Percentiles rank a stretch among this genome's conserved stretches.
Evolutionary conservation across 768 basidiomycete genomes (phyloP).

Genomic region (Termitomyces sp.): DNA sequence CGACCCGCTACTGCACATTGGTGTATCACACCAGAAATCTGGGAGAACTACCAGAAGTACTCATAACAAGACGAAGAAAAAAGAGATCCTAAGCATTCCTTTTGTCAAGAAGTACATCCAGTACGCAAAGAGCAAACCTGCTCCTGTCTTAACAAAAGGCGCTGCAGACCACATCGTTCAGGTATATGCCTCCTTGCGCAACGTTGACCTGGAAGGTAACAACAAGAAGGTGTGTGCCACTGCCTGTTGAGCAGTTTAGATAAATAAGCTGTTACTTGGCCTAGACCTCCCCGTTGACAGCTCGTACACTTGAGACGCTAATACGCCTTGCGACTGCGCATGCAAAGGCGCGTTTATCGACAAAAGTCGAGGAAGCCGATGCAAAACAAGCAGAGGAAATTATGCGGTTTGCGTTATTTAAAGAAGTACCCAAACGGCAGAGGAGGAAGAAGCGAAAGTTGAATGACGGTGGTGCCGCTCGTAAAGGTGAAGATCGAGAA

Average conservation of each 20-base stretch:
- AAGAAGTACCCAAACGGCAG: slow-evolving; percentile 85
- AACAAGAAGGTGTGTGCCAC: slow-evolving; percentile 61
- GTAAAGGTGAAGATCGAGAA: slow-evolving; percentile 38
- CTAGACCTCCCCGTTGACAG: slow-evolving; percentile 95
- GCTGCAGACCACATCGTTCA: slow-evolving; percentile 93
- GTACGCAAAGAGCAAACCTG: slow-evolving; percentile 86
- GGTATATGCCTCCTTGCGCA: slow-evolving; percentile 87
- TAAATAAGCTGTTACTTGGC: slow-evolving; percentile 10
- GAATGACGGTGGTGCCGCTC: slow-evolving; percentile 57
- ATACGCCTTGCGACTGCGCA: slow-evolving; percentile 98
- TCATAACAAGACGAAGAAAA: slow-evolving; percentile 54
- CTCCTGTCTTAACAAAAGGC: slow-evolving; percentile 84
- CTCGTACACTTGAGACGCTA: slow-evolving; percentile 96
- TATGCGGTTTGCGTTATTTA: slow-evolving; percentile 95
- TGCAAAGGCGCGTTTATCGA: slow-evolving; percentile 88
- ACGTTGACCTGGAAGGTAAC: slow-evolving; percentile 88
- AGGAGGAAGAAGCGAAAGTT: slow-evolving; percentile 85
- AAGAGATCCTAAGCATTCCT: slow-evolving; percentile 85
- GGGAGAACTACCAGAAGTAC: slow-evolving; percentile 51
- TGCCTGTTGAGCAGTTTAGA: slow-evolving; percentile 1
- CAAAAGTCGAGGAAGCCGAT: slow-evolving; percentile 79
- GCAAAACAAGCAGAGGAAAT: slow-evolving; percentile 91
- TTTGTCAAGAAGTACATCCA: slow-evolving; percentile 99
- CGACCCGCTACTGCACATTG: slow-evolving; percentile 91
- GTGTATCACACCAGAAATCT: slow-evolving; percentile 45